Conservation (phyloP, 2,329 filamentous ascomycete species). For the Cryphonectria nitschkei region DNA sequence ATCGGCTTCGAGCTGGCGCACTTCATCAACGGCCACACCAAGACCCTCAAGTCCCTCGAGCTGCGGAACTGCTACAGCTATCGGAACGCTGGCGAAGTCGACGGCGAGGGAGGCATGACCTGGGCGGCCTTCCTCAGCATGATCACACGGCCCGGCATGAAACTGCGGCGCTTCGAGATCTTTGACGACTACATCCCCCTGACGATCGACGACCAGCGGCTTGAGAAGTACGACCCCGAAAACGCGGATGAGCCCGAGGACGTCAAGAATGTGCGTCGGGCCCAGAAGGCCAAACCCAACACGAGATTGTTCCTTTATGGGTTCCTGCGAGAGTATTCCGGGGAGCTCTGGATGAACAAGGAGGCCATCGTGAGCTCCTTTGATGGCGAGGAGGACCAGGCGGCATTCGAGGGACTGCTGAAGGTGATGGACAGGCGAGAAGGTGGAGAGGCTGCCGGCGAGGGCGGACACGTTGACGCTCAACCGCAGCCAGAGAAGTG, state of each 20-base stretch:
- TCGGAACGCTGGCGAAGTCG: constrained; percentile 13
- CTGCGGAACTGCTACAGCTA: constrained; percentile 28
- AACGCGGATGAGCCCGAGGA: constrained; percentile 26
- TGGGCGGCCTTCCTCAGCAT: constrained; percentile 26
- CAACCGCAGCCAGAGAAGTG: not conserved
- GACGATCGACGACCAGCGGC: constrained; percentile 22
- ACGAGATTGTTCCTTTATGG: constrained; percentile 26
- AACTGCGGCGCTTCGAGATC: constrained; percentile 15
- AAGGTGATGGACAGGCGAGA: constrained; percentile 13
- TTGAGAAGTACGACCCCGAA: constrained; percentile 19
- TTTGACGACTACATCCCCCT: constrained; percentile 26
- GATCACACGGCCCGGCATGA: constrained; percentile 21
- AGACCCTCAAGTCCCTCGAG: constrained; percentile 22
- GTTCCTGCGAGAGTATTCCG: constrained; percentile 27
- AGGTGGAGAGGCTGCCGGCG: not conserved
- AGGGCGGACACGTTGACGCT: not conserved
- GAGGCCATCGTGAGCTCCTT: constrained; percentile 25
- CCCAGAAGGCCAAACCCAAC: constrained; percentile 21
- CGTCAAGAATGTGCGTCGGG: constrained; percentile 25
- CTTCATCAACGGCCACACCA: constrained; percentile 26
- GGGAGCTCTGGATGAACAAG: constrained; percentile 30
- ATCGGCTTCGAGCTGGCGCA: constrained; percentile 29
- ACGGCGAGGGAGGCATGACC: constrained; percentile 21
- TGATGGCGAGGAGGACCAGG: constrained; percentile 25
- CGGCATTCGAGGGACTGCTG: constrained; percentile 18